Conservation (phyloP, 2,329 filamentous ascomycete species). For the Pseudogymnoascus sp. region DNA sequence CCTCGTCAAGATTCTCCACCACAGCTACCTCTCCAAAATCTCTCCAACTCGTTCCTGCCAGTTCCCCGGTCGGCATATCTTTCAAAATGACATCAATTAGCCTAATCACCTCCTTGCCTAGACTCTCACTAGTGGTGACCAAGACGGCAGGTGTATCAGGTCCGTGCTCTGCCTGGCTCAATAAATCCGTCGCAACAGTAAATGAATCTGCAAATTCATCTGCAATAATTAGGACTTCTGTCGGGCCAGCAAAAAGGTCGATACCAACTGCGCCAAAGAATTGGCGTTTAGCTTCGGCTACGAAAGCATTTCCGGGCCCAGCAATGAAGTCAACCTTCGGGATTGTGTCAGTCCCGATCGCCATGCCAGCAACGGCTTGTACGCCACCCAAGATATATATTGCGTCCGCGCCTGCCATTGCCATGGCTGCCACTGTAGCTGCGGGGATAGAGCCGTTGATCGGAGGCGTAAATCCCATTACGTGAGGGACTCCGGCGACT, state of each 20-base stretch:
- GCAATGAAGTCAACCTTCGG: slow-evolving; percentile 44
- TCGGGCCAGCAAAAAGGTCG: slow-evolving; percentile 45
- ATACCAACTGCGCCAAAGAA: slow-evolving; percentile 47
- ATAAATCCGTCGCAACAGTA: slow-evolving; percentile 37
- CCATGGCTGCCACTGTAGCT: slow-evolving; percentile 43
- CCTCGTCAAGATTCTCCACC: slow-evolving; percentile 35
- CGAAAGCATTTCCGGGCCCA: slow-evolving; percentile 46
- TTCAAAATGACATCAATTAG: slow-evolving; percentile 33
- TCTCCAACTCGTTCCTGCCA: slow-evolving; percentile 38
- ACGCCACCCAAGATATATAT: slow-evolving; percentile 45
- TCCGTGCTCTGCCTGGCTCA: slow-evolving; percentile 44
- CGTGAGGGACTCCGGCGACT: slow-evolving; percentile 42
- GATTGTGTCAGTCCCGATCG: slow-evolving; percentile 40
- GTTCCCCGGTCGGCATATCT: slow-evolving; percentile 33
- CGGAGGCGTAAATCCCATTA: slow-evolving; percentile 44
- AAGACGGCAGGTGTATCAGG: slow-evolving; percentile 43
- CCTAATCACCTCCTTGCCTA: slow-evolving; percentile 32
- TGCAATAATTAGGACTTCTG: slow-evolving; percentile 43
- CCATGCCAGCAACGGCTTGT: slow-evolving; percentile 46
- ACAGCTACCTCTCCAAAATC: slow-evolving; percentile 39
- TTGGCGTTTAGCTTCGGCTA: slow-evolving; percentile 46
- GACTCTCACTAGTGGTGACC: slow-evolving; percentile 37
- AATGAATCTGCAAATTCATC: slow-evolving; percentile 40
- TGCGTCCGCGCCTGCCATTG: slow-evolving; percentile 41
- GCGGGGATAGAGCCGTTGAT: slow-evolving; percentile 39